Percentiles rank a stretch among this genome's conserved stretches.
Evolutionary conservation across 2,329 filamentous ascomycete species (phyloP).

Genomic region (Hymenoscyphus repandus): DNA sequence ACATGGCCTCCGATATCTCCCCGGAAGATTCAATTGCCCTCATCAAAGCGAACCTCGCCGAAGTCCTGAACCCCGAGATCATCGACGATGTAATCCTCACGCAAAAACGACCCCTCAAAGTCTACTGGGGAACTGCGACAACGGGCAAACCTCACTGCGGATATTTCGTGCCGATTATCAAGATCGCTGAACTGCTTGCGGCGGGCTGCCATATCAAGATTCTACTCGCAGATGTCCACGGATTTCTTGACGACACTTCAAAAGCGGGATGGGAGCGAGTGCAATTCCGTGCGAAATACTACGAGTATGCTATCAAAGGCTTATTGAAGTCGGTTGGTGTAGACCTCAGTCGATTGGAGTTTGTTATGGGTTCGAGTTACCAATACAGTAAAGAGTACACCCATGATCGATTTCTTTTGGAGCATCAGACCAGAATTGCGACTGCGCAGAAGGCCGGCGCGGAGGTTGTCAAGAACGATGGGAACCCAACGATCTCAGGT

Average conservation of each 20-base stretch:
- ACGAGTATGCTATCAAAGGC: conserved; percentile 73
- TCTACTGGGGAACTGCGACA: conserved; percentile 74
- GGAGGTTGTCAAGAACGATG: conserved; percentile 89
- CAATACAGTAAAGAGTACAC: conserved; percentile 69
- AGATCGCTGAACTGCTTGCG: conserved; percentile 80
- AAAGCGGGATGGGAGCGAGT: conserved; percentile 89
- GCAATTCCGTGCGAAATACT: conserved; percentile 76
- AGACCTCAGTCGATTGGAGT: conserved; percentile 70
- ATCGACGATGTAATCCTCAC: conserved; percentile 67
- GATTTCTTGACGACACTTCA: conserved; percentile 68
- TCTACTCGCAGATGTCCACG: conserved; percentile 70
- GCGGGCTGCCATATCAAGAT: conserved; percentile 80
- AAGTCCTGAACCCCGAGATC: conserved; percentile 79
- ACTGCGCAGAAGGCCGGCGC: conserved; percentile 80
- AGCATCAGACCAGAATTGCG: conserved; percentile 27
- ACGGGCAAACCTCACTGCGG: conserved; percentile 77
- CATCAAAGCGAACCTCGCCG: conserved; percentile 75
- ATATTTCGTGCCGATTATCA: conserved; percentile 77
- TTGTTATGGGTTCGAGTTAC: conserved; percentile 81
- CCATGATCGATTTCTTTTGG: conserved; percentile 83
- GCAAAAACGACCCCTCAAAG: conserved; percentile 64
- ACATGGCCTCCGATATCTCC: conserved; percentile 29
- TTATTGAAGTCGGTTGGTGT: conserved; percentile 66
- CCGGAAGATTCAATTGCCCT: conserved; percentile 62
- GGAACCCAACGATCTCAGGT: conserved; percentile 67